Evolutionary conservation across 306 rosid genomes (phyloP), one percentile per base, ranked within the genome.

Genomic region (Fragaria ananassa): DNA sequence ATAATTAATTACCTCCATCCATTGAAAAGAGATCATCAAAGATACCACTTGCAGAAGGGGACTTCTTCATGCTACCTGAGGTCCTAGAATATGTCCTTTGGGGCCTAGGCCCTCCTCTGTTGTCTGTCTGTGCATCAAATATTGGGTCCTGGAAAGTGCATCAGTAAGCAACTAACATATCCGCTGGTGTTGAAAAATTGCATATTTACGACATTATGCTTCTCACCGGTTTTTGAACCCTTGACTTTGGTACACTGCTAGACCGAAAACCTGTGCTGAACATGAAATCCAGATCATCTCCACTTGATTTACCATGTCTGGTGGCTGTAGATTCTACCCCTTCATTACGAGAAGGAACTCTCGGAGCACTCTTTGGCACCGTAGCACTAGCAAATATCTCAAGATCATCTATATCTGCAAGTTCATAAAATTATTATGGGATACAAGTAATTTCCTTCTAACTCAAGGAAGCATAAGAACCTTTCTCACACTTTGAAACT

Each of bases 231-330:
- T 81, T 83, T 46, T 87, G 62, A 68, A 87, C 70, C 84, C 96
- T 85, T 74, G 97, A 86, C 89, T 86, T 90, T 21, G 96, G 98
- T 61, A 74, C 97, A 81, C 98, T 92, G 81, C 58, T 88, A 46
- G 98, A 89, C 69, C 96, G 89, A 81, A 82, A 74, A 51, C 91
- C 73, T 72, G 53, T 42, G 82, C 81, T 53, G 80, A 91, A 88
- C 82, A 89, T 62, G 68, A 62, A 75, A 80, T 90, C 98, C 46
- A 95, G 91, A 82, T 92, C 91, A 81, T 89, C 89, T 4, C 10
- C 83, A 21, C 73, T 75, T 47, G 64, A 73, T 78, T 77, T 80
- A 74, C 75, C 78, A 57, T 78, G 29, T 83, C 82, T 91, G 42
- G 85, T 73, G 10, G 78, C 60, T 17, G 83, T 74, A 68, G 70